phyloP scores from a whole-genome alignment of 768 basidiomycete species.

The Ramaria sp. region DNA sequence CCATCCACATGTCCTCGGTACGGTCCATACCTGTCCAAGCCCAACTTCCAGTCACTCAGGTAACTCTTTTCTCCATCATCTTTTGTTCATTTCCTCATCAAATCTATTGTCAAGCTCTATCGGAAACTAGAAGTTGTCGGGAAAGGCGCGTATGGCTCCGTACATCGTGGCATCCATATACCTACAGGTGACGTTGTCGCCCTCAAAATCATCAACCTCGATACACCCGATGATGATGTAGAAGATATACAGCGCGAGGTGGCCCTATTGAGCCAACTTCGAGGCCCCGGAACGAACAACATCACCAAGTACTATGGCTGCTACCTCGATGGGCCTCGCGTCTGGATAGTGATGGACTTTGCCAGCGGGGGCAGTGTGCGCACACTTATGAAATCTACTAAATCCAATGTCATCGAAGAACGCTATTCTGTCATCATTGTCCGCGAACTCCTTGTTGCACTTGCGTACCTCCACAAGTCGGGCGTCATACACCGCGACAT shows the following conservation, averaged over 20 bases:
- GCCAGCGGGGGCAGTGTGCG: constrained; percentile 92
- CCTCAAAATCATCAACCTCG: constrained; percentile 97
- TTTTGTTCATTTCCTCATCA: too few relatives aligned
- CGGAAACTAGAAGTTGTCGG: constrained; percentile 86
- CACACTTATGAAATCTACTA: constrained; percentile 83
- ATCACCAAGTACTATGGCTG: constrained; percentile 96
- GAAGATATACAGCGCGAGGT: constrained; percentile 96
- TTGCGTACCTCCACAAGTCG: constrained; percentile 86
- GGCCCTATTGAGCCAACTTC: constrained; percentile 78
- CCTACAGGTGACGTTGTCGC: constrained; percentile 84
- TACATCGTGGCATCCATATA: constrained; percentile 83
- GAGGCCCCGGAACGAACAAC: constrained; percentile 70
- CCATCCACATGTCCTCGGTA: too few relatives aligned
- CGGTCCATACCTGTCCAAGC: too few relatives aligned
- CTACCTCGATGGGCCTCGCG: constrained; percentile 86
- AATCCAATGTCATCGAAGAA: constrained; percentile 72
- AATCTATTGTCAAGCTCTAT: constrained; percentile 38
- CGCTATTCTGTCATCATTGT: constrained; percentile 79
- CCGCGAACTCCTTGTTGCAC: constrained; percentile 78
- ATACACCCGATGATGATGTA: constrained; percentile 93
- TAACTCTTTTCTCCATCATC: too few relatives aligned
- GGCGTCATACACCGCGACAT: constrained; percentile 96
- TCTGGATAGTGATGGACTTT: constrained; percentile 99
- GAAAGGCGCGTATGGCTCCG: constrained; percentile 92
- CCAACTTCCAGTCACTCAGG: too few relatives aligned